Evolutionary conservation across 2,329 filamentous ascomycete genomes (phyloP).

Genomic region (Pseudopyricularia javanii): DNA sequence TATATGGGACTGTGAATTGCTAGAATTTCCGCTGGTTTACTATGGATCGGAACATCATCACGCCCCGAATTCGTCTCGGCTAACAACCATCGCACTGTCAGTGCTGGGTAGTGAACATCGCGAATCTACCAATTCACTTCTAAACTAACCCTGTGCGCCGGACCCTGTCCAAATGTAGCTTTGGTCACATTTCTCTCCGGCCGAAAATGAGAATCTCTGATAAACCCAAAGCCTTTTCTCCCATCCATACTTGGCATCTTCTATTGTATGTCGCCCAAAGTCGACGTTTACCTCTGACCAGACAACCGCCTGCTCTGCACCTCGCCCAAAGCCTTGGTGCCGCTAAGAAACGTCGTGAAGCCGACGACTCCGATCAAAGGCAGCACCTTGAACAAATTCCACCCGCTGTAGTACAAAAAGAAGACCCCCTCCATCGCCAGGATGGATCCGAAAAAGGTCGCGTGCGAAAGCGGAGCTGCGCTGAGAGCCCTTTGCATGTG

Average conservation of each 20-base stretch:
- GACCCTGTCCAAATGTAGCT: neutral
- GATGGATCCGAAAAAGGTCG: slow-evolving; percentile 76
- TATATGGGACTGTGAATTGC: no score
- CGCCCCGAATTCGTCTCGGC: no score
- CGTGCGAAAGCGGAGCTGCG: slow-evolving; percentile 68
- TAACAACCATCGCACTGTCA: no score
- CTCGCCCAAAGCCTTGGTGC: slow-evolving; percentile 80
- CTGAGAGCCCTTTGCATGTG: slow-evolving; percentile 67
- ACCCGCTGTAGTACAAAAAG: slow-evolving; percentile 84
- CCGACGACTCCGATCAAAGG: slow-evolving; percentile 60
- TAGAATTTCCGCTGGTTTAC: no score
- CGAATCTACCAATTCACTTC: neutral
- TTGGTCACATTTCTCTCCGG: neutral
- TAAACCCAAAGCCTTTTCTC: neutral
- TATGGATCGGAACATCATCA: no score
- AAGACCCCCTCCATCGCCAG: slow-evolving; percentile 83
- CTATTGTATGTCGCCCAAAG: no score
- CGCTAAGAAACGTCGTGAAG: slow-evolving; percentile 68
- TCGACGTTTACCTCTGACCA: slow-evolving; percentile 44
- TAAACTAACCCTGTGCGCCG: neutral
- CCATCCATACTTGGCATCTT: no score
- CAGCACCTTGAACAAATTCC: slow-evolving; percentile 84
- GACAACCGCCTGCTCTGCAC: slow-evolving; percentile 80
- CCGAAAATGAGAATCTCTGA: neutral
- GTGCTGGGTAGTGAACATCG: no score